Percentiles rank a stretch among this genome's conserved stretches.
These are phyloP conservation scores for Lichenothelia convexa DNA, from an alignment of 495 filamentous ascomycete species.

Conservation along the genomic window DNA sequence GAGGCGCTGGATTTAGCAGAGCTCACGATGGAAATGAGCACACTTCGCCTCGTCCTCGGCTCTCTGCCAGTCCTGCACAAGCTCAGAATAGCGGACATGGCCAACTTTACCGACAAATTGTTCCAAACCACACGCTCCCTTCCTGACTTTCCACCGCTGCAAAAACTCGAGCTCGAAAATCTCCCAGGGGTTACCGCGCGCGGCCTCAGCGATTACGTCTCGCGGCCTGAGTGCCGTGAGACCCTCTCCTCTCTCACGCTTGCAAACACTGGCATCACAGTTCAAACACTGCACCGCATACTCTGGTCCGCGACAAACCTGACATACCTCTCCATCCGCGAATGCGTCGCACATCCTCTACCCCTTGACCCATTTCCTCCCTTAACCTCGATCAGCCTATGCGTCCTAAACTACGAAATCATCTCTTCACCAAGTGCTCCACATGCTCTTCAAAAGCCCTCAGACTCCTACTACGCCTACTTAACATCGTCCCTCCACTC, in stretches of 20 bases:
- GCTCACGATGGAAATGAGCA: slow-evolving; percentile 52
- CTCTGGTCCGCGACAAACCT: slow-evolving; percentile 44
- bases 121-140: slow-evolving; percentile 42
- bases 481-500: slow-evolving; percentile 63
- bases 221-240: slow-evolving; percentile 26
- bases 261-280: slow-evolving; percentile 44
- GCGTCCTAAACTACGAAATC: slow-evolving; percentile 67
- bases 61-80: slow-evolving; percentile 47
- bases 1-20: slow-evolving; percentile 60
- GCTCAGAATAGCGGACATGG: slow-evolving; percentile 49
- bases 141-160: slow-evolving; percentile 50
- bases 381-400: slow-evolving; percentile 46
- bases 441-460: slow-evolving; percentile 38
- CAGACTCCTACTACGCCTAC: slow-evolving; percentile 65
- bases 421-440: slow-evolving; percentile 33
- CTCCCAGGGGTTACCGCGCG: slow-evolving; percentile 48
- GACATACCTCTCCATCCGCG: slow-evolving; percentile 42
- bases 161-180: slow-evolving; percentile 48
- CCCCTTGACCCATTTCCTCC: slow-evolving; percentile 39
- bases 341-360: slow-evolving; percentile 48
- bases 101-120: slow-evolving; percentile 53
- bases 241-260: slow-evolving; percentile 43
- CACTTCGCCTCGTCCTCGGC: slow-evolving; percentile 51
- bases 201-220: slow-evolving; percentile 49
- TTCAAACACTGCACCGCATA: slow-evolving; percentile 43